phyloP scores from a whole-genome alignment of 2,329 filamentous ascomycete genomes.

The Daldinia sp. region DNA sequence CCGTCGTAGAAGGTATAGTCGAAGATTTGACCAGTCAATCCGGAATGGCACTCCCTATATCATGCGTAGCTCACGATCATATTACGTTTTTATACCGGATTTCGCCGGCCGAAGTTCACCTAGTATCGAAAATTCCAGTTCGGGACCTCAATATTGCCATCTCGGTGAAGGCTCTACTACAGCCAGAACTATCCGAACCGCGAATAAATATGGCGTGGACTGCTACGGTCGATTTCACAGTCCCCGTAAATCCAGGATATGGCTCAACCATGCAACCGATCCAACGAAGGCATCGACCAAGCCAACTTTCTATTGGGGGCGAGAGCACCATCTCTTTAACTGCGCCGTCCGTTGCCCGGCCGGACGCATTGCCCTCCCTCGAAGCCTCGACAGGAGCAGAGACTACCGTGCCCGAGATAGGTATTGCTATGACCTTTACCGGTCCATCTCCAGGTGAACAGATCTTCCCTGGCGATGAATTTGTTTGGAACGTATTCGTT shows the following conservation, averaged over 20 bases:
- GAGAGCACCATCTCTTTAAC: conserved; percentile 63
- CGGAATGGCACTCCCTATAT: conserved; percentile 63
- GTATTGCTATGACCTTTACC: conserved; percentile 78
- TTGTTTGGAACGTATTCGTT: conserved; percentile 77
- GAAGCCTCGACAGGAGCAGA: conserved; percentile 60
- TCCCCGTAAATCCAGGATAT: conserved; percentile 70
- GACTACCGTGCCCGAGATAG: conserved; percentile 65
- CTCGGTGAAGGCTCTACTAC: conserved; percentile 64
- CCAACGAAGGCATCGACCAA: conserved; percentile 67
- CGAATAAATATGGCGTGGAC: conserved; percentile 72
- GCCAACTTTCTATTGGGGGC: conserved; percentile 69
- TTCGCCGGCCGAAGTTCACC: conserved; percentile 58
- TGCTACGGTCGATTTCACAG: conserved; percentile 73
- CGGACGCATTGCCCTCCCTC: conserved; percentile 67
- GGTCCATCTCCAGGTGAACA: conserved; percentile 60
- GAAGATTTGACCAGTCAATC: conserved; percentile 63
- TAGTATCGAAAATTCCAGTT: conserved; percentile 55
- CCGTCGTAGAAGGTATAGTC: conserved; percentile 65
- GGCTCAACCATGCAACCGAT: conserved; percentile 65
- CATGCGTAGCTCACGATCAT: conserved; percentile 76
- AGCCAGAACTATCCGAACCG: conserved; percentile 66
- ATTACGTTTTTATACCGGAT: conserved; percentile 78
- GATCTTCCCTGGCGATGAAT: conserved; percentile 70
- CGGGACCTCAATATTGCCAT: conserved; percentile 68
- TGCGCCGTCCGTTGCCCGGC: conserved; percentile 64